A percentile compares a stretch with the other conserved stretches of the same genome.
Conservation (phyloP, 345 rosid species). For the Crucihimalaya himalaica region DNA sequence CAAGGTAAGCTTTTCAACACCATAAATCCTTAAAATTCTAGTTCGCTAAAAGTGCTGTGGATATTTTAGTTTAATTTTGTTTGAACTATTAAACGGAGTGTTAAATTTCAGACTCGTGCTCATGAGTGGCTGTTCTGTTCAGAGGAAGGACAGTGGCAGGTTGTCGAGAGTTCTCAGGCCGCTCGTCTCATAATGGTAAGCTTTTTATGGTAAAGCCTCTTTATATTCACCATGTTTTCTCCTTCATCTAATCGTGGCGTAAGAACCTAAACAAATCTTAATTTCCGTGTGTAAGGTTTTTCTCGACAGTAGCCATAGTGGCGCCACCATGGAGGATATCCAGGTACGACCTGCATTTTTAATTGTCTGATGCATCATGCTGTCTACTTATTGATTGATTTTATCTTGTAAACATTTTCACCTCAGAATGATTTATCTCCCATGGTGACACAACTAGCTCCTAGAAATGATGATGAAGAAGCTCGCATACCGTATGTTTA, state of each 20-base stretch:
- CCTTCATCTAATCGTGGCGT: background rate
- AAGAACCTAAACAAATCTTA: slow-evolving; percentile 27
- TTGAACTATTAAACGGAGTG: slow-evolving; percentile 38
- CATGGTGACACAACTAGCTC: slow-evolving; percentile 74
- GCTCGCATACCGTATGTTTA: slow-evolving; percentile 80
- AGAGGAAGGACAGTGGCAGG: slow-evolving; percentile 95
- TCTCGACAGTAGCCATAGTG: slow-evolving; percentile 60
- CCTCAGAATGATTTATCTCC: slow-evolving; percentile 84
- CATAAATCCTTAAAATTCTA: background rate
- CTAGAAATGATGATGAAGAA: slow-evolving; percentile 54
- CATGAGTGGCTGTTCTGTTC: slow-evolving; percentile 96
- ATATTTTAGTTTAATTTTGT: background rate
- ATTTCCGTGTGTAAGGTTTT: slow-evolving; percentile 58
- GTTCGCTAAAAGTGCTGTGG: background rate
- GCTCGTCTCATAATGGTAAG: slow-evolving; percentile 93
- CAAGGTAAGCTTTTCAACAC: slow-evolving; percentile 52
- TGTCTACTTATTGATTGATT: background rate
- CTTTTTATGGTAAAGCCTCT: slow-evolving; percentile 10
- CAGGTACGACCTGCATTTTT: slow-evolving; percentile 54
- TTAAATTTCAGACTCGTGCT: slow-evolving; percentile 74
- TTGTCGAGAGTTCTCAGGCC: slow-evolving; percentile 80
- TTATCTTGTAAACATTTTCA: background rate
- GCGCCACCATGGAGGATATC: slow-evolving; percentile 70
- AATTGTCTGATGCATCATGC: slow-evolving; percentile 15
- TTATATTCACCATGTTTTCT: slow-evolving; percentile 13